Conservation (phyloP, 768 basidiomycete genomes). For the Suillus subluteus region DNA sequence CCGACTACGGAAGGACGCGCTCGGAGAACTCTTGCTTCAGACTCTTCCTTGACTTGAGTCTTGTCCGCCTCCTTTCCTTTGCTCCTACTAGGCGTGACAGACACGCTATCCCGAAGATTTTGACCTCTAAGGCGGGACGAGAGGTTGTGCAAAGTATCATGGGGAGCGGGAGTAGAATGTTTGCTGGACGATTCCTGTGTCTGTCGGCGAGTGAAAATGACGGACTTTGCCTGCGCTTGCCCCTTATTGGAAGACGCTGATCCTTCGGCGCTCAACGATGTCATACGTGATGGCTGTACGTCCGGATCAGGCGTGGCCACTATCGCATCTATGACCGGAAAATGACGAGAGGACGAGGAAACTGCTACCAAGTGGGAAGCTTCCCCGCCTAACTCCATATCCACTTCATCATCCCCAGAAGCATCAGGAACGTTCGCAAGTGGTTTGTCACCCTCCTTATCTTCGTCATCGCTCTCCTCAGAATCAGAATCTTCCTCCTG, state of each 20-base stretch:
- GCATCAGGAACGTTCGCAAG: conserved; percentile 51
- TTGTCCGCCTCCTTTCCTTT: conserved; percentile 48
- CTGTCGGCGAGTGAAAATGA: conserved; percentile 63
- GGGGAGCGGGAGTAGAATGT: conserved; percentile 39
- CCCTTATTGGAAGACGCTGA: conserved; percentile 30
- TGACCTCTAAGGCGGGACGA: conserved; percentile 24
- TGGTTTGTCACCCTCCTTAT: conserved; percentile 50
- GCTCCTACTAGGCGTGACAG: conserved; percentile 33
- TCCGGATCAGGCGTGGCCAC: conserved; percentile 23
- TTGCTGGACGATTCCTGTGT: conserved; percentile 53
- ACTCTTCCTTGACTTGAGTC: conserved; percentile 48
- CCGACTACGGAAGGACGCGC: conserved; percentile 45
- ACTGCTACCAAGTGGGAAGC: conserved; percentile 19
- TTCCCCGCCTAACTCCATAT: conserved; percentile 51
- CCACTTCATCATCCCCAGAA: conserved; percentile 42
- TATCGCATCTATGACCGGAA: conserved; percentile 27
- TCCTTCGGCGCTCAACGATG: conserved; percentile 35
- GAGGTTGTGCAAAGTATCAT: conserved; percentile 24
- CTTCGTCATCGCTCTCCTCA: conserved; percentile 58
- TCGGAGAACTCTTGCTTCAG: conserved; percentile 55
- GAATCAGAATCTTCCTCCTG: conserved; percentile 61
- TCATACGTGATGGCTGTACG: conserved; percentile 38
- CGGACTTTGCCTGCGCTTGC: conserved; percentile 51
- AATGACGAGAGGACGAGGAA: conserved; percentile 30
- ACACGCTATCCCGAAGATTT: conserved; percentile 33